These are phyloP conservation scores for Pleurotus salmoneostramineus DNA, from an alignment of 768 basidiomycete species.

Conservation along the genomic window DNA sequence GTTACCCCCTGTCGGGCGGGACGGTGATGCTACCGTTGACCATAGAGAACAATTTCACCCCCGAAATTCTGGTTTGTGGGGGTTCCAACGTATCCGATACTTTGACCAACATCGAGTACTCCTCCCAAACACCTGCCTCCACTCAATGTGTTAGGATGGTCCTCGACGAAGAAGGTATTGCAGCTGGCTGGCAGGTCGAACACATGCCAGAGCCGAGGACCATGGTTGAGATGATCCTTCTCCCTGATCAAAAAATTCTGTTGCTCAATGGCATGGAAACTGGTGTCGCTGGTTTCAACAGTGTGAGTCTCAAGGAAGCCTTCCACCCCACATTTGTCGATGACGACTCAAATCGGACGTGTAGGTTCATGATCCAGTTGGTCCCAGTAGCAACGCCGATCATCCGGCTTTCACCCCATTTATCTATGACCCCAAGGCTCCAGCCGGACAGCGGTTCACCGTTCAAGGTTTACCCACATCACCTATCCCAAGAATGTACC, in stretches of 20 bases:
- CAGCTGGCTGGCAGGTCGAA: conserved; percentile 42
- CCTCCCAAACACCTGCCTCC: conserved; percentile 36
- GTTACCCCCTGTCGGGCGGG: conserved; percentile 33
- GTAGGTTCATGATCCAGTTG: conserved; percentile 25
- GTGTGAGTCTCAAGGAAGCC: conserved; percentile 15
- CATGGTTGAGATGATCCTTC: conserved; percentile 31
- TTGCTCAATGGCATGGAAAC: conserved; percentile 39
- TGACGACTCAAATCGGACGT: too few relatives aligned
- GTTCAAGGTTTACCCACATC: conserved; percentile 23
- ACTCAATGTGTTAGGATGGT: conserved; percentile 39
- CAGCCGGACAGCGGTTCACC: conserved; percentile 24
- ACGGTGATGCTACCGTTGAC: conserved; percentile 32
- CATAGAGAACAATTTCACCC: conserved; percentile 32
- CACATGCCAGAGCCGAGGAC: conserved; percentile 34
- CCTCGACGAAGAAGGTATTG: conserved; percentile 36
- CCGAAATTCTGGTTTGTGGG: conserved; percentile 45
- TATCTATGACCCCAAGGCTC: conserved; percentile 26
- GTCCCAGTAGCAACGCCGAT: conserved; percentile 30
- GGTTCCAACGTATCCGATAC: conserved; percentile 31
- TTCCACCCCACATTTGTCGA: neutral
- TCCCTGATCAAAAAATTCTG: conserved; percentile 36
- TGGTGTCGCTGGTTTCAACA: conserved; percentile 35
- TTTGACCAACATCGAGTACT: conserved; percentile 21
- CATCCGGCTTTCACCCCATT: conserved; percentile 27
- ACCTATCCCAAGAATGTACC: conserved; percentile 29